These are phyloP conservation scores for Metarhizium sp. DNA, from an alignment of 2,329 filamentous ascomycete genomes.

Conservation along the genomic window DNA sequence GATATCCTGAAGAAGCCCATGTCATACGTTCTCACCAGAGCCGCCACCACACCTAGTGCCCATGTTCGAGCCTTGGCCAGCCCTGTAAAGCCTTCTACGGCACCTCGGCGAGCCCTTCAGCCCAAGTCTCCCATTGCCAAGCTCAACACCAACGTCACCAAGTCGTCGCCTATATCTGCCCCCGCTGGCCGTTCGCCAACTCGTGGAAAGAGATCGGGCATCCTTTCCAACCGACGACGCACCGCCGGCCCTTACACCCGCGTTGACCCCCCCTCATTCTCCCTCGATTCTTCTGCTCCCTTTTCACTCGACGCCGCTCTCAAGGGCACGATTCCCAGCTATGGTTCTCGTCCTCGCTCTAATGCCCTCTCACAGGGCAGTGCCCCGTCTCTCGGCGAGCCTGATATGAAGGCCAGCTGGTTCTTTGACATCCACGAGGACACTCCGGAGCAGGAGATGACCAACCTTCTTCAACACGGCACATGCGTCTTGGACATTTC, in stretches of 20 bases:
- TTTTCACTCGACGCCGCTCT: constrained; percentile 83
- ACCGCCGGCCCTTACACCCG: constrained; percentile 55
- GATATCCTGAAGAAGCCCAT: constrained; percentile 43
- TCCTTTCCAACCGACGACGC: constrained; percentile 59
- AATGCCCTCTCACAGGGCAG: constrained; percentile 20
- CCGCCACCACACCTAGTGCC: constrained; percentile 26
- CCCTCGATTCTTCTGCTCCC: constrained; percentile 46
- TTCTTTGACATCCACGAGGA: constrained; percentile 95
- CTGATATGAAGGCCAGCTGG: constrained; percentile 58
- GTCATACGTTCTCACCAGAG: constrained; percentile 31
- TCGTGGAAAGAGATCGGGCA: constrained; percentile 57
- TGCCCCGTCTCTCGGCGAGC: constrained; percentile 24
- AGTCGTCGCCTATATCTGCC: constrained; percentile 49
- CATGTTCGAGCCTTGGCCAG: constrained; percentile 19
- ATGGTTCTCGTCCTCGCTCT: constrained; percentile 34
- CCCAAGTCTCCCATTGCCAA: constrained; percentile 42
- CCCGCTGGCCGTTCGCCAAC: constrained; percentile 74
- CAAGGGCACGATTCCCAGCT: constrained; percentile 61
- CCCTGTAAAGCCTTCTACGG: constrained; percentile 21
- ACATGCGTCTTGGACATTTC: constrained; percentile 81
- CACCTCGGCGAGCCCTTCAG: constrained; percentile 35
- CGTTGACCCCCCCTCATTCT: constrained; percentile 59
- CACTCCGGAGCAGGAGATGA: constrained; percentile 79
- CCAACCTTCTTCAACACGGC: constrained; percentile 86
- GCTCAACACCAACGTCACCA: constrained; percentile 32